A percentile compares a stretch with the other conserved stretches of the same genome.
phyloP scores from a whole-genome alignment of 2,329 filamentous ascomycete species.

The Zasmidium citrigriseum region DNA sequence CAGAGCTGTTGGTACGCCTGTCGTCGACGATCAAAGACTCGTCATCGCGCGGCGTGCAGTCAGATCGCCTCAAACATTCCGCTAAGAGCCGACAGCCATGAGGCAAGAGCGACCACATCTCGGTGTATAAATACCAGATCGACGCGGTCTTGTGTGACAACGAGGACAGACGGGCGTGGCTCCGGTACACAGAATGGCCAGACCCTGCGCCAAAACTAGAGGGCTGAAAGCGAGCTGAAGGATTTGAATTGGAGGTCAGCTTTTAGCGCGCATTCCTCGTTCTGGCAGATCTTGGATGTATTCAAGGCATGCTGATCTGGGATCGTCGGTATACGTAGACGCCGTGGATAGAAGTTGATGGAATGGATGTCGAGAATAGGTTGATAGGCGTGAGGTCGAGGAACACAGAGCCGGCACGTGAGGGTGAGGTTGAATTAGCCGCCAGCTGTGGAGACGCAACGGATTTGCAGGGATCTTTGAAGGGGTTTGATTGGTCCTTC shows the following conservation, averaged over 20 bases:
- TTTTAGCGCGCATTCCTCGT: constrained; percentile 1
- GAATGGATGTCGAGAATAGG: background rate
- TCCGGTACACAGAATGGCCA: background rate
- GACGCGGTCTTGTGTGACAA: background rate
- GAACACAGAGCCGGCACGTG: background rate
- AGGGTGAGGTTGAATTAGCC: background rate
- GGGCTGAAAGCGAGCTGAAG: background rate
- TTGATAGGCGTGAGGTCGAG: background rate
- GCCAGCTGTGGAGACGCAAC: background rate
- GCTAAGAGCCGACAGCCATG: background rate
- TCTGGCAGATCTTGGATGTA: background rate
- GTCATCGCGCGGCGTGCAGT: background rate
- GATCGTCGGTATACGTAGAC: background rate
- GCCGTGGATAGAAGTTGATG: background rate
- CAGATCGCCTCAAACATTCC: background rate
- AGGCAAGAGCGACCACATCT: background rate
- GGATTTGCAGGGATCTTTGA: too few species aligned
- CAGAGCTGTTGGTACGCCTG: too few species aligned
- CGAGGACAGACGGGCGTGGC: background rate
- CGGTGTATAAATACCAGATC: background rate
- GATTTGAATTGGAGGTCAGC: background rate
- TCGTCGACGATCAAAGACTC: background rate
- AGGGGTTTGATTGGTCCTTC: background rate
- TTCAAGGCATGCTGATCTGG: background rate
- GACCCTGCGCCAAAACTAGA: background rate